Base-by-base conservation (phyloP, 2,329 filamentous ascomycete genomes). In the Colletotrichum navitas region DNA sequence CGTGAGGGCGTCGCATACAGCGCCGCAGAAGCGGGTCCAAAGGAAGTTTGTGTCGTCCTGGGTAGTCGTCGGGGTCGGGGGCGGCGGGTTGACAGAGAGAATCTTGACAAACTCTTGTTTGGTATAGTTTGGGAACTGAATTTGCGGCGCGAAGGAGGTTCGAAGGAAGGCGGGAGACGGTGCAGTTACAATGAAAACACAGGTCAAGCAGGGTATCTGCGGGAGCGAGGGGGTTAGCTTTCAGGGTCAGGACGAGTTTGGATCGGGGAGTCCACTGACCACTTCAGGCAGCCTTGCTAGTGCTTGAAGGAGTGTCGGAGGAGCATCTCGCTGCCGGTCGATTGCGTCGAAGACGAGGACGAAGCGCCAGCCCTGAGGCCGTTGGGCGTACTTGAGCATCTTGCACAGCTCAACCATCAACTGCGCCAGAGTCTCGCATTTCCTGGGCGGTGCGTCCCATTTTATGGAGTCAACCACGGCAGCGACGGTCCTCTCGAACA, bases 341-440 rank as follows among this genome's bases (percentile, higher is more conserved):
- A 98, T 91, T 14, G 90, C 93, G 83, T 98, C 96, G 74, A 98
- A 87, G 14, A 98, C 93, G 69, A 98, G 81, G 11, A 95, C 90
- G 76, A 97, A 94, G 74, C 91, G 90, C 74, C 84, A 85, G 58
- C 78, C 76, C 26, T 78, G 75, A 49, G 81, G 80, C 10, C 79
- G 75, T 8, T 76, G 69, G 16, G 77, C 76, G 73, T 86, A 85
- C 62, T 86, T 82, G 56, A 95, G 81, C 81, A 94, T 83, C 77
- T 85, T 88, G 72, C 87, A 87, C 68, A 98, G 83, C 76, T 95
- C 90, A 34, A 94, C 92, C 1, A 88, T 87, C 73, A 98, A 84
- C 63, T 93, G 89, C 68, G 93, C 92, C 63, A 97, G 83, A 73
- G 92, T 94, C 82, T 98, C 95, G 79, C 94, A 97, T 73, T 91